Evolutionary conservation across 2,329 filamentous ascomycete genomes (phyloP).

Genomic region (Botrytis sinoallii): DNA sequence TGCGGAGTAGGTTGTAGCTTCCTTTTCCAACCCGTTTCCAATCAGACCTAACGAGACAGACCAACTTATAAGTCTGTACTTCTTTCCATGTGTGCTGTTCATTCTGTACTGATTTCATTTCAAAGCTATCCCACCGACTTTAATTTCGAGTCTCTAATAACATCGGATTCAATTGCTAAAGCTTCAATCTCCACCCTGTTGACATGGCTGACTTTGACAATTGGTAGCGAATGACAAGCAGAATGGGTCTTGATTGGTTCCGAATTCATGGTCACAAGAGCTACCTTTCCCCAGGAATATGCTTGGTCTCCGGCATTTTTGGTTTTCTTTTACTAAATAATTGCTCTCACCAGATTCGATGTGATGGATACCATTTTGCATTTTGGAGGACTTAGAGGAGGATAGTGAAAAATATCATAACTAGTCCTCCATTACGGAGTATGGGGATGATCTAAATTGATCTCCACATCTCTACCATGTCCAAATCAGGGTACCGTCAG

Average conservation of each 20-base stretch:
- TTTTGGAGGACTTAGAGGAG: neutral
- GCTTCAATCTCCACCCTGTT: slow-evolving; percentile 2
- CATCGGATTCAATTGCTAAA: neutral
- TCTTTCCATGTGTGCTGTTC: neutral
- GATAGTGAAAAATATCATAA: neutral
- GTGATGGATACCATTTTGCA: neutral
- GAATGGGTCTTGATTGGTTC: neutral
- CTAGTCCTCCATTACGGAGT: neutral
- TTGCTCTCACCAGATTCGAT: neutral
- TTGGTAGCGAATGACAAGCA: neutral
- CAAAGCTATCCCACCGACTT: neutral
- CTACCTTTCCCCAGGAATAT: neutral
- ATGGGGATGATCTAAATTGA: neutral
- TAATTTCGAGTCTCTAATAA: neutral
- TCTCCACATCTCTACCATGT: neutral
- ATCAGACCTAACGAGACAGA: neutral
- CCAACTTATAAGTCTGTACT: neutral
- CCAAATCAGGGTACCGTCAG: neutral
- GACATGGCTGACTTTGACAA: neutral
- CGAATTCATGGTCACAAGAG: slow-evolving; percentile 7
- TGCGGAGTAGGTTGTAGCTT: neutral
- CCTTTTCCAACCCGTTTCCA: neutral
- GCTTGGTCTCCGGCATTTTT: neutral
- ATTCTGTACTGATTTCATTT: neutral
- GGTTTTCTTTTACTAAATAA: neutral